phyloP scores from a whole-genome alignment of 1,139 yeast species.

The Suhomyces bolitotheri region DNA sequence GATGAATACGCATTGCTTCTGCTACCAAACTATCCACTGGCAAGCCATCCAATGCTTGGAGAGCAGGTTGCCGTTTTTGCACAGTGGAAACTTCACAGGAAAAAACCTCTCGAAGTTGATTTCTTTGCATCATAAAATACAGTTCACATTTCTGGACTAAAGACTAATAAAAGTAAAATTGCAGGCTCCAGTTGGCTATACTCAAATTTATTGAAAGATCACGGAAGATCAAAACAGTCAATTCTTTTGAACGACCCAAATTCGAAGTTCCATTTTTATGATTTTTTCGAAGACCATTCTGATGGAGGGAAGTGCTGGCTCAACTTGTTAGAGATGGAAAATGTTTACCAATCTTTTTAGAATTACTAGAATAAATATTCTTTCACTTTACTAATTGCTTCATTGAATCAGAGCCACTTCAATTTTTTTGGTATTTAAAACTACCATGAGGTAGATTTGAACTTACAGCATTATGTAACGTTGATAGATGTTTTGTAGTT shows the following conservation, averaged over 20 bases:
- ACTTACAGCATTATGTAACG: constrained; percentile 24
- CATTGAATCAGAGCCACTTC: too few relatives aligned
- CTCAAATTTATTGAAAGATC: neutral
- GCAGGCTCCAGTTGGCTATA: neutral
- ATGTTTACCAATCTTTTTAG: too few relatives aligned
- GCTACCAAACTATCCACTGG: constrained; percentile 5
- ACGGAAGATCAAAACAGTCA: constrained; percentile 47
- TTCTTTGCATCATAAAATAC: constrained; percentile 2
- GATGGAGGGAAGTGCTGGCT: too few relatives aligned
- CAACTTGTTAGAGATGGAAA: too few relatives aligned
- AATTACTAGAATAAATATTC: too few relatives aligned
- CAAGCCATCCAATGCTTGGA: constrained; percentile 7
- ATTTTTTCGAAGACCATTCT: too few relatives aligned
- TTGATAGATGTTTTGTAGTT: neutral
- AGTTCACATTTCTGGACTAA: neutral
- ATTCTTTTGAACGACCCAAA: constrained; percentile 93
- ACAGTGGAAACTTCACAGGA: constrained; percentile 14
- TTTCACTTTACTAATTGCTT: too few relatives aligned
- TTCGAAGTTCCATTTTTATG: too few relatives aligned
- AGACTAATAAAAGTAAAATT: neutral
- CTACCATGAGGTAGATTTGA: constrained; percentile 94
- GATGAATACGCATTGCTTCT: constrained; percentile 7
- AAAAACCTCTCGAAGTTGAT: constrained; percentile 8
- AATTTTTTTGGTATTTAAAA: too few relatives aligned
- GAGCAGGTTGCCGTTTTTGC: constrained; percentile 9